These are phyloP conservation scores for Nicotiana tomentosiformis DNA, from an alignment of 257 asterid species.

Conservation along the genomic window DNA sequence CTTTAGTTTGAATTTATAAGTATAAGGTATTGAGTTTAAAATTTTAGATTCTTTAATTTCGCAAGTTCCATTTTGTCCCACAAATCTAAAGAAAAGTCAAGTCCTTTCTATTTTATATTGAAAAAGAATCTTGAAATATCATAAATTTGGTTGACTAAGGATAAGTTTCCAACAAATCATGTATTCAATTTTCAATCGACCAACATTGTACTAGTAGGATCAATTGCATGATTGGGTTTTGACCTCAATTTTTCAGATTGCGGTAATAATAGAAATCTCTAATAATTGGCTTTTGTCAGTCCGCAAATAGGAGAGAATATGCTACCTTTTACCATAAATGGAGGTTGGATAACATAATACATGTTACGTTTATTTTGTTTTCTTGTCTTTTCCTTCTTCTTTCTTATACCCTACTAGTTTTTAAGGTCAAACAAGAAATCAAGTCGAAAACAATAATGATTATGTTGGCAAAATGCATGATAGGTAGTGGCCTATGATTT, in stretches of 20 bases:
- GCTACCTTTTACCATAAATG: background rate
- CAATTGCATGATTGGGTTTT: background rate
- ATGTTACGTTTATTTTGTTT: background rate
- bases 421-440: constrained; percentile 1
- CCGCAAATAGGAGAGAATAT: background rate
- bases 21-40: background rate
- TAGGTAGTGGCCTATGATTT: background rate
- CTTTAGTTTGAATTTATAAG: too few relatives aligned
- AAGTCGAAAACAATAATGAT: background rate
- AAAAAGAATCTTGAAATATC: background rate
- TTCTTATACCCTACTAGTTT: too few relatives aligned
- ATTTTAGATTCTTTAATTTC: background rate
- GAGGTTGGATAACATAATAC: background rate
- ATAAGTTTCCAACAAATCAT: background rate
- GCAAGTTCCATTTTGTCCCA: background rate
- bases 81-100: background rate
- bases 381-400: background rate
- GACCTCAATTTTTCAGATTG: background rate
- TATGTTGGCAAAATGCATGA: background rate
- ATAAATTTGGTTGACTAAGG: background rate
- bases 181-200: background rate
- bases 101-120: background rate
- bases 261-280: background rate
- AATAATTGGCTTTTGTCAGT: background rate
- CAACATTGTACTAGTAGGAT: background rate